A percentile compares a stretch with the other conserved stretches of the same genome.
Conservation (phyloP, 495 filamentous ascomycete genomes). For the Aspergillus bertholletiae region DNA sequence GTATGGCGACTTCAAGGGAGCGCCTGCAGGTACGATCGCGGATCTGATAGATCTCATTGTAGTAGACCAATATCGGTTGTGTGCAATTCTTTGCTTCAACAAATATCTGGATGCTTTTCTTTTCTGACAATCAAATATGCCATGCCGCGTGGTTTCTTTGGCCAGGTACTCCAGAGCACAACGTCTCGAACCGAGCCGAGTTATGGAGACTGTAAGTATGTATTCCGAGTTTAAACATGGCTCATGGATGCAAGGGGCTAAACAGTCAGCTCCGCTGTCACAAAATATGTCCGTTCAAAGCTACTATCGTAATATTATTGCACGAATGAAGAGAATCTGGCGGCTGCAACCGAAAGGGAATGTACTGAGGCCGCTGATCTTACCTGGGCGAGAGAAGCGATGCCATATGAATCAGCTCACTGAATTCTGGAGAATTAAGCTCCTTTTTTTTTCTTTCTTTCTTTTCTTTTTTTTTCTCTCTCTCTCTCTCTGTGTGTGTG, state of each 20-base stretch:
- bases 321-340: neutral
- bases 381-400: slow-evolving; percentile 2
- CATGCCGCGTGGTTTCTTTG: slow-evolving; percentile 7
- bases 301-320: neutral
- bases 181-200: slow-evolving; percentile 18
- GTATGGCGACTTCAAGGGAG: neutral
- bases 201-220: slow-evolving; percentile 10
- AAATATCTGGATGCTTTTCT: neutral
- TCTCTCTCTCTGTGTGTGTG: no score
- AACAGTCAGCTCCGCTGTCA: neutral
- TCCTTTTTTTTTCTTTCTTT: neutral
- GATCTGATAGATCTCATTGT: neutral
- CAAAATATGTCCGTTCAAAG: neutral
- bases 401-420: slow-evolving; percentile 2
- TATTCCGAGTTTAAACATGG: slow-evolving; percentile 3
- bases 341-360: slow-evolving; percentile 4
- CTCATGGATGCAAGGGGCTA: neutral
- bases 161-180: neutral
- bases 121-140: slow-evolving; percentile 2
- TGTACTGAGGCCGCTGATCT: slow-evolving; percentile 10
- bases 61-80: neutral
- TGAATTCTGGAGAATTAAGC: neutral
- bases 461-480: no score
- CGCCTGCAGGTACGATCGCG: neutral
- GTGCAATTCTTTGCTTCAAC: neutral